Evolutionary conservation across 1,284 basidiomycete genomes (phyloP).

Genomic region (Rhodotorula mucilaginosa): DNA sequence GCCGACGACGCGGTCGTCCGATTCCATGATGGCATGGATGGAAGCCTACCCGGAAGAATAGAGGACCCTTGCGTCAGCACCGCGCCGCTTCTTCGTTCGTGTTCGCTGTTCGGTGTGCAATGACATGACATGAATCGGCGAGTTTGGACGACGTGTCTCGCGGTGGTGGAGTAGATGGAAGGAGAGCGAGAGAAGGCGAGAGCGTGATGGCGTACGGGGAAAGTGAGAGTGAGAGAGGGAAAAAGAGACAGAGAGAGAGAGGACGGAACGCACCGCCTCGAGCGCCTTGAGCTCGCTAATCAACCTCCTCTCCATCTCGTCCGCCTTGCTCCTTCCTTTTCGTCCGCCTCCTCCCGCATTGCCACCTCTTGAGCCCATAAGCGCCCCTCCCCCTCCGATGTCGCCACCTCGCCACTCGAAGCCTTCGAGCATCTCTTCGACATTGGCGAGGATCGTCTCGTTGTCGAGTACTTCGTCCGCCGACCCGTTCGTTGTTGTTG

Average conservation of each 20-base stretch:
- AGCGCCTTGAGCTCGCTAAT: slow-evolving; percentile 82
- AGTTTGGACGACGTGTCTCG: too few relatives aligned
- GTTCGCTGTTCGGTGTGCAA: too few relatives aligned
- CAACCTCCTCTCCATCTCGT: slow-evolving; percentile 80
- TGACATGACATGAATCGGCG: too few relatives aligned
- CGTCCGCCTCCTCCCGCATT: slow-evolving; percentile 35
- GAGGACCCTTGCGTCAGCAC: too few relatives aligned
- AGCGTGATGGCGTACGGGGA: too few relatives aligned
- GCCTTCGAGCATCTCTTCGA: slow-evolving; percentile 98
- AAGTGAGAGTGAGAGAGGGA: too few relatives aligned
- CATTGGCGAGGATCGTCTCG: slow-evolving; percentile 72
- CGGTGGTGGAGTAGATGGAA: too few relatives aligned
- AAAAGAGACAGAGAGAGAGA: background rate
- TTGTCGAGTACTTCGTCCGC: slow-evolving; percentile 55
- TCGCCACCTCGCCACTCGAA: slow-evolving; percentile 80
- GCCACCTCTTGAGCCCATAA: slow-evolving; percentile 54
- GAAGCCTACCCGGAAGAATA: slow-evolving; percentile 64
- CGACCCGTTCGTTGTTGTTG: background rate
- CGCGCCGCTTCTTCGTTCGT: background rate
- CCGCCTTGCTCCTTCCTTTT: slow-evolving; percentile 65
- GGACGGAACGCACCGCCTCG: slow-evolving; percentile 65
- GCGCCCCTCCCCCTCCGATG: slow-evolving; percentile 28
- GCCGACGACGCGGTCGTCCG: slow-evolving; percentile 74
- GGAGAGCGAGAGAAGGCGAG: too few relatives aligned
- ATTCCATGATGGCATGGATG: slow-evolving; percentile 94